A percentile compares a stretch with the other conserved stretches of the same genome.
Evolutionary conservation across 495 filamentous ascomycete species (phyloP).

Genomic region (Xylaria cubensis): DNA sequence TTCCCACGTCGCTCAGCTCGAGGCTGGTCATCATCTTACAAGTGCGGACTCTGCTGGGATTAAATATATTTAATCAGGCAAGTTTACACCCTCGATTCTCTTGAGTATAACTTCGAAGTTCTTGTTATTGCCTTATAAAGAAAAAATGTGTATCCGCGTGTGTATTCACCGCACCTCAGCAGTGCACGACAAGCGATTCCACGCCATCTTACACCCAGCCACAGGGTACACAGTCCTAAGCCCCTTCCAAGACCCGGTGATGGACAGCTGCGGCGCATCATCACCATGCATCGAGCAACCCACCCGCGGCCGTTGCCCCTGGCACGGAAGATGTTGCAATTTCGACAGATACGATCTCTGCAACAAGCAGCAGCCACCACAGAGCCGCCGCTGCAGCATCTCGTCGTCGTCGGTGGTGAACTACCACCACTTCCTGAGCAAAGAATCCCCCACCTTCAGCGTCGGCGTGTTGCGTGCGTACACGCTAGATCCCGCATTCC

Average conservation of each 20-base stretch:
- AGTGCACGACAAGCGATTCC: slow-evolving; percentile 31
- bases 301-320: background rate
- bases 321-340: background rate
- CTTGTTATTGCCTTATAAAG: background rate
- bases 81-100: background rate
- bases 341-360: background rate
- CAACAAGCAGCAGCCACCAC: background rate
- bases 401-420: background rate
- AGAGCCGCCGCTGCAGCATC: background rate
- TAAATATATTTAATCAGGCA: background rate
- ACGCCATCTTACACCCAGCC: slow-evolving; percentile 25
- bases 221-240: slow-evolving; percentile 33
- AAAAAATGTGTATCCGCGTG: background rate
- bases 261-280: background rate
- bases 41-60: background rate
- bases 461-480: background rate
- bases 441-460: background rate
- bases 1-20: background rate
- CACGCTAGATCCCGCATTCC: background rate
- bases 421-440: background rate
- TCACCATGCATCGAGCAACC: slow-evolving; percentile 11
- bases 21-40: background rate
- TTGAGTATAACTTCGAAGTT: background rate
- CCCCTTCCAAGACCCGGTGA: slow-evolving; percentile 29
- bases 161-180: slow-evolving; percentile 23